phyloP scores from a whole-genome alignment of 208 protist genomes.

The Vickermania spadyakhi region DNA sequence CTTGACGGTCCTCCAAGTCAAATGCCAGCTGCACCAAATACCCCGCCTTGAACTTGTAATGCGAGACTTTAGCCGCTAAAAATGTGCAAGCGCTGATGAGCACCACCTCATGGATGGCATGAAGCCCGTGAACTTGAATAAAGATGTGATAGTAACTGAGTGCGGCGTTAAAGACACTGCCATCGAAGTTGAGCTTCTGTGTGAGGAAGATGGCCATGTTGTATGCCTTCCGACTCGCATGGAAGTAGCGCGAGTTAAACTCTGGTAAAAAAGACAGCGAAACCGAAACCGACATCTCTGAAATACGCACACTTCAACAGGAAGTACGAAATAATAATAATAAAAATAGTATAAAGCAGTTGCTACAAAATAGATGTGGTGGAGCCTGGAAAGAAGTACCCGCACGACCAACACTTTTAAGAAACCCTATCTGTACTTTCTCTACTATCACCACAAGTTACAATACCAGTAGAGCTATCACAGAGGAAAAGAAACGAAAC shows the following conservation, averaged over 20 bases:
- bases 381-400: too few species aligned
- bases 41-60: slow-evolving; percentile 61
- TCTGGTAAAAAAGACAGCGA: slow-evolving; percentile 19
- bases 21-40: slow-evolving; percentile 50
- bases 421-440: too few species aligned
- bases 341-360: too few species aligned
- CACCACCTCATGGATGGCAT: slow-evolving; percentile 54
- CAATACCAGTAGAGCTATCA: too few species aligned
- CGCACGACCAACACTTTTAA: too few species aligned
- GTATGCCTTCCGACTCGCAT: slow-evolving; percentile 36
- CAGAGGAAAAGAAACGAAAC: too few species aligned
- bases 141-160: slow-evolving; percentile 87
- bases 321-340: too few species aligned
- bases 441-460: too few species aligned
- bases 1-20: slow-evolving; percentile 29
- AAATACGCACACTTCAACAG: slow-evolving; percentile 14
- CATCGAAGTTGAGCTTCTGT: slow-evolving; percentile 38
- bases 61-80: slow-evolving; percentile 78
- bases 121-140: slow-evolving; percentile 36
- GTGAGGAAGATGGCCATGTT: slow-evolving; percentile 65
- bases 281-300: slow-evolving; percentile 12
- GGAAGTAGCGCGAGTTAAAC: slow-evolving; percentile 46
- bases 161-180: slow-evolving; percentile 48
- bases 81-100: slow-evolving; percentile 72
- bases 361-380: too few species aligned